Base-by-base conservation (phyloP, 768 basidiomycete genomes). In the Russula olivacea region DNA sequence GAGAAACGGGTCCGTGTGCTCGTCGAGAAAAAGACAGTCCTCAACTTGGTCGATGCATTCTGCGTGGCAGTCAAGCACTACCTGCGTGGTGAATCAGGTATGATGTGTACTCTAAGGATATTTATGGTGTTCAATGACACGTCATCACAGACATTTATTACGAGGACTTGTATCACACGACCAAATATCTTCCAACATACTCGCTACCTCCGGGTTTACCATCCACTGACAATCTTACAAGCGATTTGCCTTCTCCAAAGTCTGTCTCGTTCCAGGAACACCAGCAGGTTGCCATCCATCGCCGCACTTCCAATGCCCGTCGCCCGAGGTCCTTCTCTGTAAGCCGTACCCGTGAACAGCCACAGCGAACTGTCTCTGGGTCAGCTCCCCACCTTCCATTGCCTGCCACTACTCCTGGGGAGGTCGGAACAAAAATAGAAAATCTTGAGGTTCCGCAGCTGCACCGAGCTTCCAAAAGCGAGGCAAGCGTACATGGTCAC, bases 141-240 rank as follows among this genome's bases (percentile, higher is more conserved):
- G 23, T 41, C 25, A 30, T 34, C 38, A 15, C 17, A 59, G 71
- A 69, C 52, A 74, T 71, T 64, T 70, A 67, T 65, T 76, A 70
- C 59, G 72, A 68, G 60, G 85, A 88, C 70, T 73, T 88, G 17
- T 88, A 86, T 73, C 80, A 86, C 64, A 80, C 85, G 49, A 83
- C 87, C 70, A 89, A 87, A 70, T 87, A 83, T 71, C 79, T 90
- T n/a, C 87, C 88, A 4, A 76, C 82, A 12, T 87, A 86, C 66
- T 78, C 80, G 1, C 72, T 86, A 4, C 83, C 84, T 1, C 69
- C 79, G 2, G 81, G 82, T 36, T 73, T 82, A 58, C 82, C 75
- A 40, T 78, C 77, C 34, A 64, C 63, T 40, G 59, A 73, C 19
- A 76, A 80, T 64, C 55, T 76, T 25, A 2, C 50, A 2, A 9